phyloP scores from a whole-genome alignment of 2,329 filamentous ascomycete genomes.

The Ophiostoma populinum region DNA sequence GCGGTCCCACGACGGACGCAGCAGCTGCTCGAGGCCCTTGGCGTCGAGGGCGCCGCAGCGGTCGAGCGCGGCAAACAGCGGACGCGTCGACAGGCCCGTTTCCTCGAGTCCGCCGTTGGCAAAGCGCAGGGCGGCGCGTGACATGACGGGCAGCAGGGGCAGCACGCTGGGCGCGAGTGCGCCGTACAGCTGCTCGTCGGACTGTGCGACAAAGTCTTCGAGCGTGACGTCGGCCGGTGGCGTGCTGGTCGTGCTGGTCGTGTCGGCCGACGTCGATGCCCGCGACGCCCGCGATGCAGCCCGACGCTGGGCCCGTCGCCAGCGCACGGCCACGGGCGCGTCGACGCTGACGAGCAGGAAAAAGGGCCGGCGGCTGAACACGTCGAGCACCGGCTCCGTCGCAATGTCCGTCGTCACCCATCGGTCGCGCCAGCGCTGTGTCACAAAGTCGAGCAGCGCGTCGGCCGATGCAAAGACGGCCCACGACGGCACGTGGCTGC shows the following conservation, averaged over 20 bases:
- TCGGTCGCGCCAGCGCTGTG: constrained; percentile 61
- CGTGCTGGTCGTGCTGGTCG: too few species aligned
- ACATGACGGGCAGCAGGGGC: constrained; percentile 60
- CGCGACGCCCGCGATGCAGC: too few species aligned
- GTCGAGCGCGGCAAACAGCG: constrained; percentile 55
- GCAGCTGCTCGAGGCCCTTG: constrained; percentile 37
- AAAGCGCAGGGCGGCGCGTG: constrained; percentile 66
- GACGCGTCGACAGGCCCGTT: constrained; percentile 44
- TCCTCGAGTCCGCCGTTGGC: constrained; percentile 43
- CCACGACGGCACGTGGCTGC: not conserved
- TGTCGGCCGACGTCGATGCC: constrained; percentile 24
- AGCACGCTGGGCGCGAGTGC: constrained; percentile 21
- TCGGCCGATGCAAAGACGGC: constrained; percentile 41
- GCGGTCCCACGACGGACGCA: constrained; percentile 84
- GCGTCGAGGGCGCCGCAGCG: constrained; percentile 56
- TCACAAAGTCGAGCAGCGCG: constrained; percentile 63
- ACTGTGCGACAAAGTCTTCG: constrained; percentile 36
- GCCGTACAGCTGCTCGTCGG: constrained; percentile 63
- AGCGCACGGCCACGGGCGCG: constrained; percentile 70
- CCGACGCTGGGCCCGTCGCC: constrained; percentile 49
- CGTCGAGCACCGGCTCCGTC: constrained; percentile 55
- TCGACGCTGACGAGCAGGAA: constrained; percentile 88
- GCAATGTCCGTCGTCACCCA: constrained; percentile 80
- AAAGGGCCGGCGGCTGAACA: constrained; percentile 65
- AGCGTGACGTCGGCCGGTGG: too few species aligned